Conservation (phyloP, 2,329 filamentous ascomycete species). For the Cladophialophora yegresii region DNA sequence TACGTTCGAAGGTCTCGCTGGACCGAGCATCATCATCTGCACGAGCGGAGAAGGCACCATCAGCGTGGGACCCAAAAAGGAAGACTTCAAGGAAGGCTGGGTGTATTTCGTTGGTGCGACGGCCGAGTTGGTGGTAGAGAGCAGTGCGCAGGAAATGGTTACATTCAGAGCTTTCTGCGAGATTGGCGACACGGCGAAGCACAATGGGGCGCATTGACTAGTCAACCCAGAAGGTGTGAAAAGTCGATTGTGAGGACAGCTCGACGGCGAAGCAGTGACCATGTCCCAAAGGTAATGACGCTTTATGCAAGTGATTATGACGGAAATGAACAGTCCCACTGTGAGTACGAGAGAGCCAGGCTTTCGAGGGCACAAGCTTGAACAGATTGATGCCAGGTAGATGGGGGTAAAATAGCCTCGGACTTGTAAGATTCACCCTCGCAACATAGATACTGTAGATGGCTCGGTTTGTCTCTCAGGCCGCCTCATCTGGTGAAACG, state of each 20-base stretch:
- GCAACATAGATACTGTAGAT: background rate
- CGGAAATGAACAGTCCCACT: background rate
- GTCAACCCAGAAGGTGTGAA: background rate
- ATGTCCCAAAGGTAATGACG: background rate
- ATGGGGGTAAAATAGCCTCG: background rate
- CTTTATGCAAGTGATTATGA: background rate
- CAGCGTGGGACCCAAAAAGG: conserved; percentile 76
- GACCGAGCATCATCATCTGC: conserved; percentile 91
- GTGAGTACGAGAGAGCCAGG: background rate
- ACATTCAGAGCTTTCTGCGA: conserved; percentile 96
- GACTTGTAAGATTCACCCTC: background rate
- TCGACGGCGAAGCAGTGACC: background rate
- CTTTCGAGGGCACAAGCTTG: background rate
- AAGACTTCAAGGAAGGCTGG: conserved; percentile 71
- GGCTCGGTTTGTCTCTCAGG: background rate
- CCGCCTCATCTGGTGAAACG: background rate
- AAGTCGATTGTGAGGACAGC: background rate
- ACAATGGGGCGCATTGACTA: conserved; percentile 35
- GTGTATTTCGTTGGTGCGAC: conserved; percentile 86
- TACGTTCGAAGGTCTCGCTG: conserved; percentile 82
- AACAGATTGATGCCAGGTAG: background rate
- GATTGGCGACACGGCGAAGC: conserved; percentile 54
- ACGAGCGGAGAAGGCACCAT: conserved; percentile 81
- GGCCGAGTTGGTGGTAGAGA: conserved; percentile 79
- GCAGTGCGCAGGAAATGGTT: conserved; percentile 67